Conservation (phyloP, 306 rosid species). For the Cucumis melo region DNA sequence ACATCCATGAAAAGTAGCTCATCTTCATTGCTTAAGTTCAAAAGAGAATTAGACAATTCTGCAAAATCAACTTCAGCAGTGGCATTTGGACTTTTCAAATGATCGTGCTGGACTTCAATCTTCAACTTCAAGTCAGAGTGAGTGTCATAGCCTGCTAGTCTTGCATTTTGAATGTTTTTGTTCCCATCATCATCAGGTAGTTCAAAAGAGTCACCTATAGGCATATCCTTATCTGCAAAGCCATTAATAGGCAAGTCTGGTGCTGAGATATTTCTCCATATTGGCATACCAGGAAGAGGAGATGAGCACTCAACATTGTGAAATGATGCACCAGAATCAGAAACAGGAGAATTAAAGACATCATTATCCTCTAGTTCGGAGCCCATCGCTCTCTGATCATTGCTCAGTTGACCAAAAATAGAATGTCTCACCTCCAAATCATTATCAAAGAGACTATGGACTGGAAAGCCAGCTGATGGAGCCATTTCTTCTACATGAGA, state of each 20-base stretch:
- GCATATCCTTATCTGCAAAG: conserved; percentile 13
- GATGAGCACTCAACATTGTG: conserved; percentile 42
- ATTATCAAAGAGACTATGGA: conserved; percentile 29
- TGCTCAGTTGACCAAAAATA: conserved; percentile 32
- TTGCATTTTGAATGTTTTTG: conserved; percentile 11
- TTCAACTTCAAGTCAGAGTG: conserved; percentile 15
- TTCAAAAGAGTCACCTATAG: conserved; percentile 17
- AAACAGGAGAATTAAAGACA: conserved; percentile 44
- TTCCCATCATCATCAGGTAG: conserved; percentile 19
- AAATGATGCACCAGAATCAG: conserved; percentile 51
- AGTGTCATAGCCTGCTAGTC: conserved; percentile 14
- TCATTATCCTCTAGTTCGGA: conserved; percentile 39
- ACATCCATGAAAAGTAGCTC: conserved; percentile 49
- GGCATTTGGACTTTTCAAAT: conserved; percentile 29
- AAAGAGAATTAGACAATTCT: conserved; percentile 66
- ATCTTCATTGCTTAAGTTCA: conserved; percentile 70
- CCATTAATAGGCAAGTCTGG: conserved; percentile 23
- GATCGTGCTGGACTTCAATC: conserved; percentile 19
- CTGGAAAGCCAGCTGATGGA: conserved; percentile 27
- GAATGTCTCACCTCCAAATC: conserved; percentile 26
- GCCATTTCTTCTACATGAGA: conserved; percentile 25
- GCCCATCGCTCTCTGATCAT: conserved; percentile 36
- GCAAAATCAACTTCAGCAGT: conserved; percentile 53
- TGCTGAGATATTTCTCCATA: conserved; percentile 45
- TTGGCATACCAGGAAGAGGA: conserved; percentile 48